Evolutionary conservation across 495 filamentous ascomycete genomes (phyloP), one percentile per base, ranked within the genome.

Genomic region (Thozetella sp.): DNA sequence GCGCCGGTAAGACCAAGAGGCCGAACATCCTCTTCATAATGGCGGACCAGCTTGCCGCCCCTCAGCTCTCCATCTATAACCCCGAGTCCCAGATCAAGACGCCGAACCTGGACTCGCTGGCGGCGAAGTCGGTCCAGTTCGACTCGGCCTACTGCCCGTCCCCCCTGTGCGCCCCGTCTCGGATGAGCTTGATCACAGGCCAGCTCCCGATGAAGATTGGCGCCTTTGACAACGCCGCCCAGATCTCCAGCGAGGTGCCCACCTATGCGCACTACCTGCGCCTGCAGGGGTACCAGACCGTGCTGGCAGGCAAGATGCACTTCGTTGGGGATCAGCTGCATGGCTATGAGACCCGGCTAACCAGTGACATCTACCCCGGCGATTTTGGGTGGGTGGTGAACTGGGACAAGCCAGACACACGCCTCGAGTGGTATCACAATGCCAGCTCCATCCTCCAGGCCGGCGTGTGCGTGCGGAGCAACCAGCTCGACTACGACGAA

Each of bases 401-500:
- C 69, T 97, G 92, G 92, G 92, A 97, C 70, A 82, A 90, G 60
- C 91, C 92, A 15, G 90, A 95, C 37, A 86, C 88, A 25, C 83
- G 92, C 51, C 84, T 89, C 45, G 92, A 97, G 73, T 97, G 90
- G 87, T 96, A 94, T 65, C 92, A 97, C 77, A 96, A 95, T 75
- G 91, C 91, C 73, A 89, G 88, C 57, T 95, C 91, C 10, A 92
- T 97, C 61, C 77, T 92, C 70, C 90, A 97, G 66, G 92, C 92
- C 1, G 92, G 92, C 10, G 80, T 84, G 2, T 93, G 92, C 56
- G 84, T 95, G 25, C 83, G 91, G 58, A 92, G 89, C 65, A 97
- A 97, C 76, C 92, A 97, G 76, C 83, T 97, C n/a, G 92, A 97
- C 67, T 97, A 91, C 63, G 92, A 97, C 64, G 91, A 95, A 75